Evolutionary conservation across 768 basidiomycete species (phyloP).

Genomic region (Boletus huronensis): DNA sequence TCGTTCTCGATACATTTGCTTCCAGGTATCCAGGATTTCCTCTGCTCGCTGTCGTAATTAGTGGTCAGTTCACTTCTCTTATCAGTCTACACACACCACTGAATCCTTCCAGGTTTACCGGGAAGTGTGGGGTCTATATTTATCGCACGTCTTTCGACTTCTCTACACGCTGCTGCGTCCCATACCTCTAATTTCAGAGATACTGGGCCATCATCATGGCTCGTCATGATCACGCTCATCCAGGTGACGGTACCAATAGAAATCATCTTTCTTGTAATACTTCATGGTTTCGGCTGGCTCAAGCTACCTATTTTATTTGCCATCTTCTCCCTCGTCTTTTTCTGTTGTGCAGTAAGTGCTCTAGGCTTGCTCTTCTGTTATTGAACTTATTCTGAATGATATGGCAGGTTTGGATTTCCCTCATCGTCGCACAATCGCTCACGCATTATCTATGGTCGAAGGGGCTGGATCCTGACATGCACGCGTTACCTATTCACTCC

Average conservation of each 20-base stretch:
- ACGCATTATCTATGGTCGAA: conserved; percentile 78
- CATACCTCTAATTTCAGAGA: conserved; percentile 2
- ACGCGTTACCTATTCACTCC: conserved; percentile 90
- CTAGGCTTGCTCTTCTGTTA: not conserved
- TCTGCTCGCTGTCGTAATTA: conserved; percentile 81
- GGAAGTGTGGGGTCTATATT: conserved; percentile 90
- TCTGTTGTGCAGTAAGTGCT: conserved; percentile 69
- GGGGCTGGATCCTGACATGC: conserved; percentile 83
- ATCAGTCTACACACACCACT: not conserved
- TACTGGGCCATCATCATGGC: conserved; percentile 37
- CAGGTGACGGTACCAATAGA: conserved; percentile 79
- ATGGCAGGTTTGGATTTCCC: conserved; percentile 63
- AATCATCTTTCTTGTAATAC: conserved; percentile 64
- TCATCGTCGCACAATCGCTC: conserved; percentile 60
- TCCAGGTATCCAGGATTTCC: conserved; percentile 85
- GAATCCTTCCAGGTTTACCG: conserved; percentile 56
- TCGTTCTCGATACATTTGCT: conserved; percentile 89
- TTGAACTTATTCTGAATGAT: not conserved
- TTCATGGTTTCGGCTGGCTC: conserved; percentile 75
- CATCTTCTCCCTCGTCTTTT: conserved; percentile 63
- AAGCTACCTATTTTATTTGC: conserved; percentile 66
- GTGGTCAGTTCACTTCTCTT: conserved; percentile 47
- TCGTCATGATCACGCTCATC: conserved; percentile 68
- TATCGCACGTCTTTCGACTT: conserved; percentile 86
- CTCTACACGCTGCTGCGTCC: conserved; percentile 55